These are phyloP conservation scores for Lactarius sp. DNA, from an alignment of 768 basidiomycete species.

Conservation along the genomic window DNA sequence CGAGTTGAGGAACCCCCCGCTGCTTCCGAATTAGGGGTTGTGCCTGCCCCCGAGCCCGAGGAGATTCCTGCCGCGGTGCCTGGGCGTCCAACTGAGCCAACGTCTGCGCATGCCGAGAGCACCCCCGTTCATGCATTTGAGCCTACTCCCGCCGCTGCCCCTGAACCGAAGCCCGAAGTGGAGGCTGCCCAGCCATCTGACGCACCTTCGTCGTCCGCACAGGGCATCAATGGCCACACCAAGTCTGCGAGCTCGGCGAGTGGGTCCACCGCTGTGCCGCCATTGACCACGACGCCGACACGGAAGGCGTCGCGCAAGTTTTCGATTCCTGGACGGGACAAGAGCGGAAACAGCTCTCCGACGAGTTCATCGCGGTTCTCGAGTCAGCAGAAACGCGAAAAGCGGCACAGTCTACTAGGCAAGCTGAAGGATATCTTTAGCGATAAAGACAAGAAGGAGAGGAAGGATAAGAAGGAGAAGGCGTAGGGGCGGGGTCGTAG, in stretches of 20 bases:
- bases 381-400: constrained; percentile 23
- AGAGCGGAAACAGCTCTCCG: constrained; percentile 20
- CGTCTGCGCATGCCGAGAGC: neutral
- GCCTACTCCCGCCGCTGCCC: neutral
- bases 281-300: neutral
- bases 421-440: constrained; percentile 26
- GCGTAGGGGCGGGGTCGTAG: constrained; percentile 3
- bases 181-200: neutral
- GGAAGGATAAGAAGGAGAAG: constrained; percentile 19
- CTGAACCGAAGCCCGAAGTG: constrained; percentile 4
- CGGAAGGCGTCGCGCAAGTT: constrained; percentile 20
- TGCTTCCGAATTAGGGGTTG: neutral
- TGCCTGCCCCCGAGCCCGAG: neutral
- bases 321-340: constrained; percentile 17
- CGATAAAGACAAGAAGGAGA: constrained; percentile 22
- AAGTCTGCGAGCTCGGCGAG: constrained; percentile 13
- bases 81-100: neutral
- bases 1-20: neutral
- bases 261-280: constrained; percentile 1
- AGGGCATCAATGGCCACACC: constrained; percentile 8
- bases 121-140: neutral
- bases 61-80: neutral
- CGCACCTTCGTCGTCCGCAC: neutral
- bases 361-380: constrained; percentile 20
- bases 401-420: constrained; percentile 22